Evolutionary conservation across 495 filamentous ascomycete genomes (phyloP).

Genomic region (Lasiosphaeria miniovina): DNA sequence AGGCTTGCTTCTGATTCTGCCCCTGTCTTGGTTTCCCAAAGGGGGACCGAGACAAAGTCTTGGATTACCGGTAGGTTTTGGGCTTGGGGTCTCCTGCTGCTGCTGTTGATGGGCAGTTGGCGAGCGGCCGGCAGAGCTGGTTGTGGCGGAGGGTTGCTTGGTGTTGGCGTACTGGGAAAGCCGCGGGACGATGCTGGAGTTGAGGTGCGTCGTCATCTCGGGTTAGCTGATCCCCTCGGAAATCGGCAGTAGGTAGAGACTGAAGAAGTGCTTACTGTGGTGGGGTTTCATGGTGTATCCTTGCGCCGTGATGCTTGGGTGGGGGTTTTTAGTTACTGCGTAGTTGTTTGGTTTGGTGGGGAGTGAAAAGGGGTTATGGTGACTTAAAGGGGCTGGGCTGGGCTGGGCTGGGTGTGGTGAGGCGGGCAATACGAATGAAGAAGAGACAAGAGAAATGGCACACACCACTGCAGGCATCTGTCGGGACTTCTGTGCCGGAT

Average conservation of each 20-base stretch:
- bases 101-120: no score
- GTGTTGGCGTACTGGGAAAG: neutral
- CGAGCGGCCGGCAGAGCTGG: no score
- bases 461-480: neutral
- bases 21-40: no score
- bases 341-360: neutral
- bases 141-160: neutral
- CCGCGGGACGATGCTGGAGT: neutral
- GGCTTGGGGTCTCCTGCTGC: no score
- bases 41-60: neutral
- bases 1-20: no score
- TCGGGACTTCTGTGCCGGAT: neutral
- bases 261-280: neutral
- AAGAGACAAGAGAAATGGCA: neutral
- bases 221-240: neutral
- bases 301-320: neutral
- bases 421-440: neutral
- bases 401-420: neutral
- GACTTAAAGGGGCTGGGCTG: neutral
- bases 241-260: neutral
- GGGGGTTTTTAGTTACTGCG: neutral
- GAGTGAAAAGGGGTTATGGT: neutral
- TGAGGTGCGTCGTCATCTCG: slow-evolving; percentile 1
- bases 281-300: neutral
- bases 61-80: neutral